Evolutionary conservation across 169 alveolate genomes (phyloP).

Genomic region (Plasmodium ovale): DNA sequence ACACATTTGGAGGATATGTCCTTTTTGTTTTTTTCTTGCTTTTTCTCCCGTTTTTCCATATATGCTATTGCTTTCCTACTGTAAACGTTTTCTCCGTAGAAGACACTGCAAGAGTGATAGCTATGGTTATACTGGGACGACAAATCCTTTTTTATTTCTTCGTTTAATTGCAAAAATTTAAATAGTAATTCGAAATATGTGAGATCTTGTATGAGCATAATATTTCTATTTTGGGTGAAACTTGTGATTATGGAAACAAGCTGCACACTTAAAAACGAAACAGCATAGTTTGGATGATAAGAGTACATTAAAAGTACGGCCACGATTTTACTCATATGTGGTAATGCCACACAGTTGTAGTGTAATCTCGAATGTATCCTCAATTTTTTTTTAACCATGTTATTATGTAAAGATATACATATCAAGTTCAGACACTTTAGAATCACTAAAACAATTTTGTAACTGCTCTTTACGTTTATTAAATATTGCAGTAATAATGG

Average conservation of each 20-base stretch:
- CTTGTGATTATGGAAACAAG: conserved; percentile 35
- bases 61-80: too few species aligned
- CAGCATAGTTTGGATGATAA: conserved; percentile 30
- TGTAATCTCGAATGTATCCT: conserved; percentile 63
- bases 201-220: conserved; percentile 14
- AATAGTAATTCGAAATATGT: conserved; percentile 48
- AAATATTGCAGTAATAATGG: conserved; percentile 48
- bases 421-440: conserved; percentile 54
- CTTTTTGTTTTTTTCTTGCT: neutral
- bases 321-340: conserved; percentile 45
- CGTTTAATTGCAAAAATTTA: neutral
- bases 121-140: too few species aligned
- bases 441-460: conserved; percentile 12
- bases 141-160: neutral
- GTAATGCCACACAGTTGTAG: conserved; percentile 63
- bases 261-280: conserved; percentile 70
- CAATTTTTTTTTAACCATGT: conserved; percentile 47
- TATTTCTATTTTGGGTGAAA: conserved; percentile 52
- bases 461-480: conserved; percentile 36
- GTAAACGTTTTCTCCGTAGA: neutral
- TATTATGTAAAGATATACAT: conserved; percentile 58
- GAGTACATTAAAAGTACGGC: conserved; percentile 54
- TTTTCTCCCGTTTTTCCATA: neutral
- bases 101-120: neutral
- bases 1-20: neutral